Conservation (phyloP, 169 alveolate genomes). For the Cystoisospora suis region DNA sequence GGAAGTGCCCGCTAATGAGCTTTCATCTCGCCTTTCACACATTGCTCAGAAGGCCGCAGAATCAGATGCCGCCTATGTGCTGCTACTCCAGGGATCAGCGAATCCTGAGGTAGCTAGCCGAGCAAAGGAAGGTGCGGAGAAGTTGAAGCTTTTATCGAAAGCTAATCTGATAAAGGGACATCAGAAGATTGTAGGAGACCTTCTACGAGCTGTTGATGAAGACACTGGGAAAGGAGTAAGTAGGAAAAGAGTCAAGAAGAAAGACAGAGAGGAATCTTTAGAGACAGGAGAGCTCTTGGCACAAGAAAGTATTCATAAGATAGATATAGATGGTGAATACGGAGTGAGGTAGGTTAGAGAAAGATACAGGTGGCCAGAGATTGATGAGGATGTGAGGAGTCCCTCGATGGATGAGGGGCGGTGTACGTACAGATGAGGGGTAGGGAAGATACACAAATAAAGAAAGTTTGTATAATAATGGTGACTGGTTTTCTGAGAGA, state of each 20-base stretch:
- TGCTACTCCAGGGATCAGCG: neutral
- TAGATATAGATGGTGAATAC: neutral
- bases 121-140: conserved; percentile 40
- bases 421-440: too few relatives aligned
- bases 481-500: too few relatives aligned
- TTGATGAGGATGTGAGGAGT: too few relatives aligned
- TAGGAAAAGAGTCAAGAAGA: neutral
- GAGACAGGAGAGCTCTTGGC: too few relatives aligned
- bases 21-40: neutral
- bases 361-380: too few relatives aligned
- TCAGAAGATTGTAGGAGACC: neutral
- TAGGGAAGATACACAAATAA: too few relatives aligned
- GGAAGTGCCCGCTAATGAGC: conserved; percentile 45
- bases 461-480: too few relatives aligned
- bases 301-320: neutral
- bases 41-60: conserved; percentile 26
- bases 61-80: conserved; percentile 1
- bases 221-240: neutral
- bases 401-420: too few relatives aligned
- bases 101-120: neutral
- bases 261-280: too few relatives aligned
- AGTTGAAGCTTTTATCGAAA: neutral
- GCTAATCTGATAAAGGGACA: neutral
- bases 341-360: too few relatives aligned
- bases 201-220: neutral